These are phyloP conservation scores for Blastobotrys peoriensis DNA, from an alignment of 805 yeast genomes.

Conservation along the genomic window DNA sequence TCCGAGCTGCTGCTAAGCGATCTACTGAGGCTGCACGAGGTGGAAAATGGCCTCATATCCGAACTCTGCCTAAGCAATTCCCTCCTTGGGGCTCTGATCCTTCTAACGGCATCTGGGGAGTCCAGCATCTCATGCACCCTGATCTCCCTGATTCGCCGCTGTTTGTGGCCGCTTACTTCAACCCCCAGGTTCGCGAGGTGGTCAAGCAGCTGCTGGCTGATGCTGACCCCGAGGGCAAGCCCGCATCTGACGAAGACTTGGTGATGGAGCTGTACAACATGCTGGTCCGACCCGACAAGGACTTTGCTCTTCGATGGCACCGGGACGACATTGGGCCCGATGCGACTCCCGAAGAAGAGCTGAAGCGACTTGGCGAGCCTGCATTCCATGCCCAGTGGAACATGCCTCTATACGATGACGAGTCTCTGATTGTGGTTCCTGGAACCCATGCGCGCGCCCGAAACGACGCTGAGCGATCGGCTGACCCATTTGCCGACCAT, in stretches of 20 bases:
- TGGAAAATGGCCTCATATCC: conserved; percentile 45
- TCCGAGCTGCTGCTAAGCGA: conserved; percentile 30
- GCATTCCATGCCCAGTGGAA: conserved; percentile 48
- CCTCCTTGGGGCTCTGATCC: conserved; percentile 48
- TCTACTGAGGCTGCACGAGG: conserved; percentile 39
- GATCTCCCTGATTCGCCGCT: conserved; percentile 31
- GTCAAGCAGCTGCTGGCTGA: conserved; percentile 30
- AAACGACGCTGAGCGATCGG: conserved; percentile 40
- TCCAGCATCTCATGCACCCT: conserved; percentile 44
- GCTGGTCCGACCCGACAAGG: conserved; percentile 48
- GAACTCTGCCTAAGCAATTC: conserved; percentile 48
- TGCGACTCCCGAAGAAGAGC: conserved; percentile 41
- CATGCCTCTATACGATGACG: conserved; percentile 42
- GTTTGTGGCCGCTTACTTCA: conserved; percentile 6
- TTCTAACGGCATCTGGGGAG: conserved; percentile 50
- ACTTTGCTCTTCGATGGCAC: conserved; percentile 51
- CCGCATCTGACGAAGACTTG: conserved; percentile 32
- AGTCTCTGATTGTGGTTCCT: conserved; percentile 45
- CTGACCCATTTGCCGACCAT: conserved; percentile 17
- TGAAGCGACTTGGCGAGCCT: conserved; percentile 34
- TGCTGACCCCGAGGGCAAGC: conserved; percentile 39
- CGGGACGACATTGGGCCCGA: conserved; percentile 46
- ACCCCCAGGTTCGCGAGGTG: neutral
- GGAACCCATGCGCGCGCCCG: conserved; percentile 42
- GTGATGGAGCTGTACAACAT: conserved; percentile 47